These are phyloP conservation scores for Neltuma alba DNA, from an alignment of 306 rosid genomes.

Conservation along the genomic window DNA sequence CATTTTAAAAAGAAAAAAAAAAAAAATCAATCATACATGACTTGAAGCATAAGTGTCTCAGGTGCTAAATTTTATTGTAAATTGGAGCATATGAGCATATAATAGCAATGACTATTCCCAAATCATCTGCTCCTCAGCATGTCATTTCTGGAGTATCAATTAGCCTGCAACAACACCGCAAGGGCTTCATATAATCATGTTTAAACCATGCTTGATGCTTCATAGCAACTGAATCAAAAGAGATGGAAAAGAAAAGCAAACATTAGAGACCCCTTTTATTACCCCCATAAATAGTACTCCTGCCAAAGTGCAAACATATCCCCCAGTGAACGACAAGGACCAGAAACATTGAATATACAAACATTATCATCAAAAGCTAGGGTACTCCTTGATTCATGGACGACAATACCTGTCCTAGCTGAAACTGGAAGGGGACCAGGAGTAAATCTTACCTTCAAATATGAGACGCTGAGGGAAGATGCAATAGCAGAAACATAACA, in stretches of 20 bases:
- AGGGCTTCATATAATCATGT: neutral
- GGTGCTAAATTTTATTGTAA: conserved; percentile 40
- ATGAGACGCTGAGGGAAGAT: conserved; percentile 70
- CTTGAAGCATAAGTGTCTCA: conserved; percentile 38
- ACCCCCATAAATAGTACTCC: neutral
- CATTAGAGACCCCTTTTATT: neutral
- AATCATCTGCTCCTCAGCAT: conserved; percentile 70
- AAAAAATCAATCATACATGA: conserved; percentile 32
- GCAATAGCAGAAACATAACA: conserved; percentile 43
- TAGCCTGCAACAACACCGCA: conserved; percentile 35
- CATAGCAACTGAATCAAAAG: conserved; percentile 5
- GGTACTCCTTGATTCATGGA: conserved; percentile 16
- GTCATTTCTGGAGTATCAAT: conserved; percentile 48
- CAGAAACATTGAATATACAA: neutral
- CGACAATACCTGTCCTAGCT: neutral
- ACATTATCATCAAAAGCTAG: conserved; percentile 6
- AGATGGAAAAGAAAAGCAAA: conserved; percentile 2
- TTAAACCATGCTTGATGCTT: neutral
- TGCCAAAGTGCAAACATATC: neutral
- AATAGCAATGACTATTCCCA: conserved; percentile 34
- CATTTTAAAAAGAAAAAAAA: neutral
- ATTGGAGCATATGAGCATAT: conserved; percentile 32
- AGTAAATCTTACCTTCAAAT: conserved; percentile 60
- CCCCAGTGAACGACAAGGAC: neutral
- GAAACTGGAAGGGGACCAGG: conserved; percentile 9